These are phyloP conservation scores for Punica granatum DNA, from an alignment of 345 rosid species.

Conservation along the genomic window DNA sequence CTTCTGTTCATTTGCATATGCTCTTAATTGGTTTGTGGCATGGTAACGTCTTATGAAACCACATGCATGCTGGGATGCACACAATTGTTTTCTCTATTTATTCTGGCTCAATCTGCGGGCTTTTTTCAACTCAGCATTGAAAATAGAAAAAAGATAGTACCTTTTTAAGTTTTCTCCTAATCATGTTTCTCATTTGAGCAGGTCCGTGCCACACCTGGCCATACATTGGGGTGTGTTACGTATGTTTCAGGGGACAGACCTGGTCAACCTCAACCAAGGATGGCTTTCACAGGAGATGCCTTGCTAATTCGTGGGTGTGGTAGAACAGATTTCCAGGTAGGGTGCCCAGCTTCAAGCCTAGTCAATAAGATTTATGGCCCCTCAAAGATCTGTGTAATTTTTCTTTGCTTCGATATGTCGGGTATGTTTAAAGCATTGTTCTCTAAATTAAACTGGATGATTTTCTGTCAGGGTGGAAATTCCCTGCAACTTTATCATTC, in stretches of 20 bases:
- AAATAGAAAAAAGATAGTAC: not conserved
- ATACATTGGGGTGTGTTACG: constrained; percentile 85
- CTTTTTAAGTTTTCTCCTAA: not conserved
- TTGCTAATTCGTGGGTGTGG: constrained; percentile 92
- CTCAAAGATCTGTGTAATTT: not conserved
- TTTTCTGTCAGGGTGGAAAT: constrained; percentile 67
- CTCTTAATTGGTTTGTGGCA: not conserved
- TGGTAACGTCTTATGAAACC: not conserved
- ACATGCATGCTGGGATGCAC: not conserved
- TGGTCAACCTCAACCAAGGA: constrained; percentile 76
- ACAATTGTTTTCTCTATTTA: not conserved
- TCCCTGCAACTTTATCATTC: constrained; percentile 78
- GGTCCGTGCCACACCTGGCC: constrained; percentile 95
- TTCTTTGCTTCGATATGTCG: too few species aligned
- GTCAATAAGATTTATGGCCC: not conserved
- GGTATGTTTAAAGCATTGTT: too few species aligned
- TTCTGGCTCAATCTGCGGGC: not conserved
- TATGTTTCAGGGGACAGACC: constrained; percentile 84
- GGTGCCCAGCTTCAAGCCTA: not conserved
- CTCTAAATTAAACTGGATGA: not conserved
- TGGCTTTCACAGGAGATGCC: constrained; percentile 96
- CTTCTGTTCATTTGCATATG: not conserved
- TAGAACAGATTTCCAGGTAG: constrained; percentile 98
- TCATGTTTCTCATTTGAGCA: constrained; percentile 10
- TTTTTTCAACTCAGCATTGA: not conserved